These are phyloP conservation scores for Cryptosporidium bovis DNA, from an alignment of 169 alveolate species.

Conservation along the genomic window DNA sequence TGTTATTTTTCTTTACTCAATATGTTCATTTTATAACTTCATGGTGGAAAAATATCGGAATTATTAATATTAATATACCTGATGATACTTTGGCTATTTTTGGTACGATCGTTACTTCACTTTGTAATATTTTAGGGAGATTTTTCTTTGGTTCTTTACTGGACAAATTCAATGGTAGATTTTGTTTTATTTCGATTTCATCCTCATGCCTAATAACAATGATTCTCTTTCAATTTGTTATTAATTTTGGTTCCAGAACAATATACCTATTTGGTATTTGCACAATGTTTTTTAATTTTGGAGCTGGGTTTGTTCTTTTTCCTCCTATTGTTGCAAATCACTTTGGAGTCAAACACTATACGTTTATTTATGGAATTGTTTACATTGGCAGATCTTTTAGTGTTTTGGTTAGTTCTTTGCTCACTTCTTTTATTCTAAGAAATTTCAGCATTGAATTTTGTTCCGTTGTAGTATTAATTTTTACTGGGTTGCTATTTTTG, in stretches of 20 bases:
- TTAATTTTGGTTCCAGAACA: neutral
- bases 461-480: neutral
- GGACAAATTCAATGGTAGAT: conserved; percentile 46
- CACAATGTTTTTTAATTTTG: conserved; percentile 36
- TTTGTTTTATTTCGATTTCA: conserved; percentile 36
- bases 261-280: conserved; percentile 41
- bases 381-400: conserved; percentile 70
- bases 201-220: conserved; percentile 28
- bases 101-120: conserved; percentile 56
- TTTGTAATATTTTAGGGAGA: conserved; percentile 46
- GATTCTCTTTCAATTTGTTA: conserved; percentile 22
- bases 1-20: conserved; percentile 54
- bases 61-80: conserved; percentile 21
- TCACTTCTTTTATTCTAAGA: conserved; percentile 23
- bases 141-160: conserved; percentile 46
- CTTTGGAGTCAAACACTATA: conserved; percentile 52
- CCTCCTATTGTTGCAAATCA: conserved; percentile 61
- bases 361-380: conserved; percentile 54
- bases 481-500: conserved; percentile 8
- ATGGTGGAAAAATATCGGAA: conserved; percentile 73
- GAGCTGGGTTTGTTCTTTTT: conserved; percentile 64
- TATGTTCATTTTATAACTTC: conserved; percentile 62
- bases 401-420: conserved; percentile 25
- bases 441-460: neutral
- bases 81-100: conserved; percentile 57